phyloP scores from a whole-genome alignment of 1,139 yeast species.

The Candida sp. region DNA sequence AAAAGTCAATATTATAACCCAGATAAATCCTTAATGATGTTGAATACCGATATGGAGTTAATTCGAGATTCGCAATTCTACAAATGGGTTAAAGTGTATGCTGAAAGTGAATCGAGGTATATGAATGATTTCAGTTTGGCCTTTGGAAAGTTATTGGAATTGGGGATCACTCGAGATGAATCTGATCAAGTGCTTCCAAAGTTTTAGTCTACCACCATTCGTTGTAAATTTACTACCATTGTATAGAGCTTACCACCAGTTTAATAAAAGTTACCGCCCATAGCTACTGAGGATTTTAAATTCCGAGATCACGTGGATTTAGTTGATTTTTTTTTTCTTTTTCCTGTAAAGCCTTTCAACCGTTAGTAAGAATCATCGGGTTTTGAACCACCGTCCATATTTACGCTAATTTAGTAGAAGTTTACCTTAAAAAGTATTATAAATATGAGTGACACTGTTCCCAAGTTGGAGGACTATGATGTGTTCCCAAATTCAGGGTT shows the following conservation, averaged over 20 bases:
- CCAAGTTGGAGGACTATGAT: constrained; percentile 56
- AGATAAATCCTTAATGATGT: constrained; percentile 54
- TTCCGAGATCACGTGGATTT: no score
- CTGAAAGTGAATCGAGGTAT: constrained; percentile 49
- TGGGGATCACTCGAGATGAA: constrained; percentile 37
- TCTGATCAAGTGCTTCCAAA: constrained; percentile 12
- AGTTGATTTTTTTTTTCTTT: no score
- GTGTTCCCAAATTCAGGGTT: constrained; percentile 74
- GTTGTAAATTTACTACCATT: no score
- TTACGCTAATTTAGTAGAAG: no score
- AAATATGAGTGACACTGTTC: constrained; percentile 8
- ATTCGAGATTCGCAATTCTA: constrained; percentile 46
- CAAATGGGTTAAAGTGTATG: constrained; percentile 51
- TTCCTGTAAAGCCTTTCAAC: no score
- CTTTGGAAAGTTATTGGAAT: constrained; percentile 54
- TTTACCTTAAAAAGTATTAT: not conserved
- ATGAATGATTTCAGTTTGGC: constrained; percentile 51
- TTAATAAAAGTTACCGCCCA: no score
- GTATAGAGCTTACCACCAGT: no score
- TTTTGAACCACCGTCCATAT: no score
- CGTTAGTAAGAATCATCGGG: no score
- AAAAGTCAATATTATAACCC: constrained; percentile 32
- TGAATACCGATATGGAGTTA: constrained; percentile 61
- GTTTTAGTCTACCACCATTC: no score
- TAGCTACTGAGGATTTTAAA: no score